Evolutionary conservation across 345 rosid genomes (phyloP).

Genomic region (Camelina sativa): DNA sequence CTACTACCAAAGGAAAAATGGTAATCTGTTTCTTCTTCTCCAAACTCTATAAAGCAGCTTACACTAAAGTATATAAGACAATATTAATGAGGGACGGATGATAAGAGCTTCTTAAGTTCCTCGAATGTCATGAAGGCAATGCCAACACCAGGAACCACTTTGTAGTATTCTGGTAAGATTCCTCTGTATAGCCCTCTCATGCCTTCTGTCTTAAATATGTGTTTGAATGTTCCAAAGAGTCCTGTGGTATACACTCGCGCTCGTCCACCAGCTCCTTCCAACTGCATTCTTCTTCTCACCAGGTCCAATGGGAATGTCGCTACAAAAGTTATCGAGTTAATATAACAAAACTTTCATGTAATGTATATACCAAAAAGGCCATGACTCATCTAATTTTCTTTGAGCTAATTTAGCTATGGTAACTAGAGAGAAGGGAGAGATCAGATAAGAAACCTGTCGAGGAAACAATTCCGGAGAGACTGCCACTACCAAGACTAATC

Average conservation of each 20-base stretch:
- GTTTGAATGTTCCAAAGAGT: slow-evolving; percentile 71
- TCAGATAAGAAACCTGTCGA: slow-evolving; percentile 73
- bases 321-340: slow-evolving; percentile 43
- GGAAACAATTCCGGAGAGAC: slow-evolving; percentile 93
- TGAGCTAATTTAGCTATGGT: background rate
- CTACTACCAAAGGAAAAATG: slow-evolving; percentile 13
- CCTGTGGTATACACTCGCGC: slow-evolving; percentile 76
- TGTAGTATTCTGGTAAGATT: slow-evolving; percentile 90
- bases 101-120: slow-evolving; percentile 60
- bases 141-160: slow-evolving; percentile 95
- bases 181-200: slow-evolving; percentile 87
- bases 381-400: background rate
- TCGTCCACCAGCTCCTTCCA: slow-evolving; percentile 92
- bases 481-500: slow-evolving; percentile 88
- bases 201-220: slow-evolving; percentile 73
- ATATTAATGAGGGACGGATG: slow-evolving; percentile 26
- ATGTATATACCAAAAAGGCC: background rate
- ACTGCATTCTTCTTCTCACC: slow-evolving; percentile 91
- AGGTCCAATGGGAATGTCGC: slow-evolving; percentile 93
- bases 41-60: slow-evolving; percentile 29
- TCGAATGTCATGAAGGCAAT: slow-evolving; percentile 94
- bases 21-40: slow-evolving; percentile 18
- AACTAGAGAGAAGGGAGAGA: slow-evolving; percentile 6
- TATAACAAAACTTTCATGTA: slow-evolving; percentile 25
- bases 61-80: slow-evolving; percentile 24